These are phyloP conservation scores for Litchi chinensis DNA, from an alignment of 345 rosid species.

Conservation along the genomic window DNA sequence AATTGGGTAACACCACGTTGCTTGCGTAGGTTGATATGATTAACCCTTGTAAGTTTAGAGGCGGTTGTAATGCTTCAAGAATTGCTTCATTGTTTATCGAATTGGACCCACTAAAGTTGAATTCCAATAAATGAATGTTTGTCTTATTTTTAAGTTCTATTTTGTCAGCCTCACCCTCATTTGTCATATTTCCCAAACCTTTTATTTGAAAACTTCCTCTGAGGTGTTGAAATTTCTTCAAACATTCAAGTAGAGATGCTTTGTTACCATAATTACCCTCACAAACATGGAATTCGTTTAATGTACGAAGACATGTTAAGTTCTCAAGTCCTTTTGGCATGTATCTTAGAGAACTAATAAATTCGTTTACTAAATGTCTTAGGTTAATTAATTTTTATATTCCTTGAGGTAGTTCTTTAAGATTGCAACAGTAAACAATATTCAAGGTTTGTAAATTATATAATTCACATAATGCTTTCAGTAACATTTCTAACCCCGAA, in stretches of 20 bases:
- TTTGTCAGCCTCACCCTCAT: too few relatives aligned
- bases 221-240: not conserved
- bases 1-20: not conserved
- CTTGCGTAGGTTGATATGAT: not conserved
- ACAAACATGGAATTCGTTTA: not conserved
- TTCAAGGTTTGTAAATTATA: slow-evolving; percentile 21
- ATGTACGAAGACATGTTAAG: not conserved
- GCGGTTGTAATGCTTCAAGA: not conserved
- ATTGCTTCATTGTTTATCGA: not conserved
- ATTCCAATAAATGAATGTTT: not conserved
- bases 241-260: not conserved
- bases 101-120: too few relatives aligned
- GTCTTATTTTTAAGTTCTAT: not conserved
- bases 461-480: slow-evolving; percentile 18
- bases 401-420: slow-evolving; percentile 15
- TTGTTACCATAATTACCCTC: not conserved
- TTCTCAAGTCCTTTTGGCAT: slow-evolving; percentile 20
- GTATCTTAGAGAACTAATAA: not conserved
- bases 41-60: not conserved
- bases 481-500: slow-evolving; percentile 12
- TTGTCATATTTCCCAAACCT: too few relatives aligned
- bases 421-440: not conserved
- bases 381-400: slow-evolving; percentile 19
- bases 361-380: not conserved
- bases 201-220: too few relatives aligned